phyloP scores from a whole-genome alignment of 2,329 filamentous ascomycete species.

The Phialophora macrospora region DNA sequence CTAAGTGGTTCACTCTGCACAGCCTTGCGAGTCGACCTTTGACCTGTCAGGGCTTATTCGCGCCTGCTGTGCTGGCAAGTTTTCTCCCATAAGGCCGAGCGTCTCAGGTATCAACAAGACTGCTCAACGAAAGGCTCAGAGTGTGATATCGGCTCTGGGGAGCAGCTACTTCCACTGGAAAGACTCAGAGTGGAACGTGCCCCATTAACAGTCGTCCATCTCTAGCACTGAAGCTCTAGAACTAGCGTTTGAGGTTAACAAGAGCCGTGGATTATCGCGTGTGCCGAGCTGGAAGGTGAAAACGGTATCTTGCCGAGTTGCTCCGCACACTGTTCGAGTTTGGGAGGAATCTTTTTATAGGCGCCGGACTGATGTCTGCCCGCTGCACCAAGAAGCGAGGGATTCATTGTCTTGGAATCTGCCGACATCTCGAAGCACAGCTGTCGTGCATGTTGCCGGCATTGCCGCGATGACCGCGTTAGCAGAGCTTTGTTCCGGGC shows the following conservation, averaged over 20 bases:
- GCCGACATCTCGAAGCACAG: not conserved
- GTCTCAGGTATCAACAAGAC: not conserved
- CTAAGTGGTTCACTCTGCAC: not conserved
- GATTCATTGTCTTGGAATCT: not conserved
- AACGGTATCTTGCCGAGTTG: not conserved
- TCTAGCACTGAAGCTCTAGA: not conserved
- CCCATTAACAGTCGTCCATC: not conserved
- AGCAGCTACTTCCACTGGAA: not conserved
- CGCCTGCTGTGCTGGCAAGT: conserved; percentile 10
- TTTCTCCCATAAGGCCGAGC: not conserved
- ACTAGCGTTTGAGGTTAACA: not conserved
- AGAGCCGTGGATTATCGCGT: not conserved
- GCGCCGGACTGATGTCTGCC: not conserved
- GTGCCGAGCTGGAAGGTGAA: not conserved
- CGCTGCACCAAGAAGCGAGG: not conserved
- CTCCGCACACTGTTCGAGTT: not conserved
- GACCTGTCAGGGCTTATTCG: conserved; percentile 4
- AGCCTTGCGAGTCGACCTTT: conserved; percentile 2
- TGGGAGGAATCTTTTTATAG: conserved; percentile 6
- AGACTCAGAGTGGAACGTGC: not conserved
- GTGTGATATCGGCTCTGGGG: not conserved
- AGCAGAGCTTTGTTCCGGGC: not conserved
- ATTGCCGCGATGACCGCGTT: not conserved
- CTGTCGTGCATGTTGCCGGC: not conserved
- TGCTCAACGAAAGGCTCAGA: no score